phyloP scores from a whole-genome alignment of 2,329 filamentous ascomycete genomes.

The Monosporascus sp. region DNA sequence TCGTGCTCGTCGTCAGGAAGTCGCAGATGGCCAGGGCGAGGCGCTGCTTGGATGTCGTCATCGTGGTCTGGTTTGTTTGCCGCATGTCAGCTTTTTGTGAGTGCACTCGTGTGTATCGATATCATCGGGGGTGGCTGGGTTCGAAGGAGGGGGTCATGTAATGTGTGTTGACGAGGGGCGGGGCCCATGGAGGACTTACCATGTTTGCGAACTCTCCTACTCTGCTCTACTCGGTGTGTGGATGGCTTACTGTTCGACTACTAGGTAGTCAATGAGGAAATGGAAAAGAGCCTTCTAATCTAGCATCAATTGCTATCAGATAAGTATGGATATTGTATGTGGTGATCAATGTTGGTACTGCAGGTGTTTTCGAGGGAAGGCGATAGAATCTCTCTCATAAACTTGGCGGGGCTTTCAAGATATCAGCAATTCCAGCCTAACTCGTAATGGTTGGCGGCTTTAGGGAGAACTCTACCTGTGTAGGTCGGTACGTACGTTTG shows the following conservation, averaged over 20 bases:
- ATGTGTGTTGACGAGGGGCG: no score
- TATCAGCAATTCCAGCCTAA: no score
- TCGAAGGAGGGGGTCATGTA: no score
- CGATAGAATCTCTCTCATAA: neutral
- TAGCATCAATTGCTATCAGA: neutral
- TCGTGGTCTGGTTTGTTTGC: neutral
- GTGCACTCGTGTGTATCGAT: neutral
- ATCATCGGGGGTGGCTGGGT: neutral
- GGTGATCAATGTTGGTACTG: neutral
- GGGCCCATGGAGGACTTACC: neutral
- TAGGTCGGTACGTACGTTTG: no score
- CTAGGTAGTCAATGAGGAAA: neutral
- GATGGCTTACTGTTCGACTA: neutral
- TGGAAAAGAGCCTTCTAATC: neutral
- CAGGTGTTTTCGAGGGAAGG: neutral
- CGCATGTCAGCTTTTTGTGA: neutral
- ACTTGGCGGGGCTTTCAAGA: no score
- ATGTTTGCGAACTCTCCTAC: neutral
- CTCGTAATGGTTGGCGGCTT: no score
- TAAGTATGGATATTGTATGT: neutral
- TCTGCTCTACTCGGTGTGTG: neutral
- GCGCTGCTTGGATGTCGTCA: conserved; percentile 62
- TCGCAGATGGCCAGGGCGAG: conserved; percentile 96
- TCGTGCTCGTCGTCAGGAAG: conserved; percentile 78
- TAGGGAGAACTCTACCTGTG: no score